phyloP scores from a whole-genome alignment of 768 basidiomycete genomes.

The Suillus alpinus region DNA sequence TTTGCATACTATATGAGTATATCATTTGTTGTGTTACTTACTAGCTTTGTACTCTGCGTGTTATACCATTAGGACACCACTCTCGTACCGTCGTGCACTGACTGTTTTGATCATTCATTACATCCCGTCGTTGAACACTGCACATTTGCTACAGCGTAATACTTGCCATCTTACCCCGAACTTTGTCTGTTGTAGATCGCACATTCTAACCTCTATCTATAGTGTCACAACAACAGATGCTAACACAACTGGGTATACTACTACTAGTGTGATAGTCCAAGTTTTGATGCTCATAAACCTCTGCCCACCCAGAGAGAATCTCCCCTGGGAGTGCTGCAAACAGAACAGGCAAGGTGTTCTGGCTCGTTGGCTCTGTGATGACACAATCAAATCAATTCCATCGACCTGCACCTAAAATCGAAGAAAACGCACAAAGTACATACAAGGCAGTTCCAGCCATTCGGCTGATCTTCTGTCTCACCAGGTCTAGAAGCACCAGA shows the following conservation, averaged over 20 bases:
- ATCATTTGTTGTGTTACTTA: not conserved
- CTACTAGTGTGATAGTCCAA: not conserved
- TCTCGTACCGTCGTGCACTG: not conserved
- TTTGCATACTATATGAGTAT: not conserved
- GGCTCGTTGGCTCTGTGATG: constrained; percentile 46
- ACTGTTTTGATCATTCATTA: not conserved
- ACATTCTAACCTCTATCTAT: not conserved
- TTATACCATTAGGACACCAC: not conserved
- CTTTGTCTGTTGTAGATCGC: not conserved
- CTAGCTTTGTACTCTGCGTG: not conserved
- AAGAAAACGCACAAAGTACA: constrained; percentile 59
- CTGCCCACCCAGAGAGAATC: constrained; percentile 26
- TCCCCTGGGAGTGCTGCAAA: constrained; percentile 54
- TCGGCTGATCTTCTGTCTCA: constrained; percentile 35
- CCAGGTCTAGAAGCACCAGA: not conserved
- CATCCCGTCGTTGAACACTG: not conserved
- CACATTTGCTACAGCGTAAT: not conserved
- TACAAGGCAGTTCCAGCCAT: constrained; percentile 51
- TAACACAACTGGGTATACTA: not conserved
- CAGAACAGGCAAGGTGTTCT: constrained; percentile 58
- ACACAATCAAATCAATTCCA: constrained; percentile 7
- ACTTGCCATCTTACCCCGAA: not conserved
- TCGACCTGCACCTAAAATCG: not conserved
- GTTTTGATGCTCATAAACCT: not conserved
- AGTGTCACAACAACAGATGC: not conserved